phyloP scores from a whole-genome alignment of 2,329 filamentous ascomycete genomes.

The Colletotrichum aenigma region DNA sequence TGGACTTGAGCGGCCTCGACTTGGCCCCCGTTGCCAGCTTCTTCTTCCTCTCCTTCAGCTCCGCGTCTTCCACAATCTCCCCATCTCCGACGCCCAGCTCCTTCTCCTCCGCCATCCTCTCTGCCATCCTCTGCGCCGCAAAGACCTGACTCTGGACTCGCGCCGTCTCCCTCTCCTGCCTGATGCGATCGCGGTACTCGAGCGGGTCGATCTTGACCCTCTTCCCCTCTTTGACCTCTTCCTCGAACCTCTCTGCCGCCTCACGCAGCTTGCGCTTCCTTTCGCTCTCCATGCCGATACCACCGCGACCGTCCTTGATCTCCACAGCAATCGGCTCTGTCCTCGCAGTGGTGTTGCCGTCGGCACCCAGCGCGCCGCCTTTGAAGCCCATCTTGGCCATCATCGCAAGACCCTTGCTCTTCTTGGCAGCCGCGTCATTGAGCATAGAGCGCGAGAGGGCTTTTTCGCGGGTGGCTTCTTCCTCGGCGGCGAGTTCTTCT shows the following conservation, averaged over 20 bases:
- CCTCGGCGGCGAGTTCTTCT: slow-evolving; percentile 78
- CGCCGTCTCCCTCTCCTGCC: slow-evolving; percentile 71
- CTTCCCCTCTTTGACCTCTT: slow-evolving; percentile 57
- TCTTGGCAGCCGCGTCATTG: slow-evolving; percentile 55
- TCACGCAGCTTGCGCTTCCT: slow-evolving; percentile 78
- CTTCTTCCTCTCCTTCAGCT: slow-evolving; percentile 23
- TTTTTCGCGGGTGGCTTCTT: slow-evolving; percentile 72
- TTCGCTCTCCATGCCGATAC: slow-evolving; percentile 84
- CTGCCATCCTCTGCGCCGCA: slow-evolving; percentile 82
- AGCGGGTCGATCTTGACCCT: slow-evolving; percentile 67
- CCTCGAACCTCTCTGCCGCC: slow-evolving; percentile 52
- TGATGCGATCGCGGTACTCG: slow-evolving; percentile 75
- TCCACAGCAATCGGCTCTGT: slow-evolving; percentile 77
- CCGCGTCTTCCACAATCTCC: neutral
- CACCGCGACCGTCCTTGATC: slow-evolving; percentile 79
- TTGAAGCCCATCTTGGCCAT: slow-evolving; percentile 96
- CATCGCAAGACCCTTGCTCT: slow-evolving; percentile 91
- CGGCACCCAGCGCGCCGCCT: slow-evolving; percentile 75
- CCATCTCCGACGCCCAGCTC: slow-evolving; percentile 14
- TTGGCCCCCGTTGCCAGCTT: slow-evolving; percentile 36
- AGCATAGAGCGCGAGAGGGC: slow-evolving; percentile 79
- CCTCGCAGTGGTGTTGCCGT: slow-evolving; percentile 36
- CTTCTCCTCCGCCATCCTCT: slow-evolving; percentile 71
- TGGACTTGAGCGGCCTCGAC: slow-evolving; percentile 62
- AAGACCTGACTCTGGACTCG: slow-evolving; percentile 72